These are phyloP conservation scores for Astathelohania contejeani DNA, from an alignment of 371 early-diverging fungal genomes.

Conservation along the genomic window DNA sequence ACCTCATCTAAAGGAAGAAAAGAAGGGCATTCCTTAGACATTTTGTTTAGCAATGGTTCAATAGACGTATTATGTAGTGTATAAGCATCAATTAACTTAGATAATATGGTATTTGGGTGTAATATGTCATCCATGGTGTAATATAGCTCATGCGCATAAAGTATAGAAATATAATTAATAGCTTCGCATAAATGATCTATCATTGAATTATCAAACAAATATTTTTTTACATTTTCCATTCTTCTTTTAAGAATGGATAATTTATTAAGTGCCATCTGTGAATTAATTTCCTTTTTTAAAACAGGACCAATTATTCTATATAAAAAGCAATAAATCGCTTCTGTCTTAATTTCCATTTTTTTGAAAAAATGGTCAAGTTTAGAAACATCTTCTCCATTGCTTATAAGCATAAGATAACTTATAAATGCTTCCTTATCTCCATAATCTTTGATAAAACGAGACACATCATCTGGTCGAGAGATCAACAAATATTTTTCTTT, in stretches of 20 bases:
- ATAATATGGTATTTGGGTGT: conserved; percentile 8
- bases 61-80: conserved; percentile 10
- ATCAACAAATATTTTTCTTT: conserved; percentile 15
- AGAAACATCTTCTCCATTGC: conserved; percentile 16
- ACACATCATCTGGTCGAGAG: conserved; percentile 31
- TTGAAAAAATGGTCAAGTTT: conserved; percentile 29
- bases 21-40: conserved; percentile 19
- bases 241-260: not conserved
- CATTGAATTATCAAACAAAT: not conserved
- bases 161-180: conserved; percentile 11
- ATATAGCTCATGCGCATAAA: conserved; percentile 16
- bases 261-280: not conserved
- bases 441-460: conserved; percentile 27
- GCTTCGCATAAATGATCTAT: conserved; percentile 28
- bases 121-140: conserved; percentile 16
- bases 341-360: conserved; percentile 16
- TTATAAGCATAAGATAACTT: conserved; percentile 22
- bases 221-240: conserved; percentile 14
- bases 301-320: conserved; percentile 7
- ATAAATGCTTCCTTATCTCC: conserved; percentile 30
- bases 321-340: not conserved
- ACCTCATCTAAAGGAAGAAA: conserved; percentile 36
- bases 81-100: not conserved
- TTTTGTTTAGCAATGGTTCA: conserved; percentile 23
- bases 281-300: conserved; percentile 3